Evolutionary conservation across 345 rosid genomes (phyloP), one percentile per base, ranked within the genome.

Genomic region (Reutealis trisperma): DNA sequence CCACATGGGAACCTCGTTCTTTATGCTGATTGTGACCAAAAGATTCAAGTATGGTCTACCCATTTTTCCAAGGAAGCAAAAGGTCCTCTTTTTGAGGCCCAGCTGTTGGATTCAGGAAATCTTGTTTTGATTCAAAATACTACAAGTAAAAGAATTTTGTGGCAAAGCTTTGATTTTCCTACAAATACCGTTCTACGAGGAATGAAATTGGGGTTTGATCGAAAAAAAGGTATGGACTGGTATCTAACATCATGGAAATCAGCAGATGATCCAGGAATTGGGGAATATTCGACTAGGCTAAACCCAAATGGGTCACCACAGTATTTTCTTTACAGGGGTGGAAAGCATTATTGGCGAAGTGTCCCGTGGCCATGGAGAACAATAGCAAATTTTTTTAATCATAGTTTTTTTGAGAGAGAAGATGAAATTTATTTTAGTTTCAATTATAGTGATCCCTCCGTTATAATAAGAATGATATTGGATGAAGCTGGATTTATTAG

Each of bases 161-260:
- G 85, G 84, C 84, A 86, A 58, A 86, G 85, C 66, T 86, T 83
- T 54, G 84, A 83, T 77, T n/a, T 74, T 27, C 89, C 85, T 0
- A 75, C 87, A 0, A 49, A 82, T 30, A 77, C 78, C 0, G 0
- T 78, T 15, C 37, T 85, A 0, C 79, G 78, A 5, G 76, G 74
- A 2, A 73, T 77, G 83, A 78, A 70, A 42, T 0, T 67, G 1
- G 85, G 87, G 45, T 16, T 67, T 62, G 59, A 82, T 24, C 41
- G 11, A 3, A 75, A 55, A 70, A 77, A 70, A 11, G 84, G 82
- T 27, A 51, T 47, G 60, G 41, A 69, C 44, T 19, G 52, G 64
- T 14, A 32, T 44, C 2, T 83, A 12, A 76, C 70, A 13, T 83
- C 86, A 0, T 83, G 84, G 83, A 85, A 41, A 63, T 80, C 83